Percentiles rank a stretch among this genome's conserved stretches.
Evolutionary conservation across 2,329 filamentous ascomycete genomes (phyloP).

Genomic region (Xylaria sp.): DNA sequence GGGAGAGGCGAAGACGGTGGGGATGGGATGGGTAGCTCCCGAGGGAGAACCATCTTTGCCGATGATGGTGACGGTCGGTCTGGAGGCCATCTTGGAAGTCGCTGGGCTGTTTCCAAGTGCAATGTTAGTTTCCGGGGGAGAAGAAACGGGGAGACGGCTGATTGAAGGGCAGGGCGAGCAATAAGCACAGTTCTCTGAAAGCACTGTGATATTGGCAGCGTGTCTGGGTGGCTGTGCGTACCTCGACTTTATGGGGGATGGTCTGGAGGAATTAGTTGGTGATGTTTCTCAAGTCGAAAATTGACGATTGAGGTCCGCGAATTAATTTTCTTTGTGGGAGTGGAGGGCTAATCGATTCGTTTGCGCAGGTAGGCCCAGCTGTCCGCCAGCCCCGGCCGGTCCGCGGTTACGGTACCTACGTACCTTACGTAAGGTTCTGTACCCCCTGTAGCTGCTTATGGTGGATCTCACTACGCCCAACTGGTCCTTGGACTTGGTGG

Average conservation of each 20-base stretch:
- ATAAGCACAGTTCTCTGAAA: slow-evolving; percentile 9
- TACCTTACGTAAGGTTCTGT: neutral
- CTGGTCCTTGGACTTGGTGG: no score
- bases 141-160: neutral
- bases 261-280: slow-evolving; percentile 40
- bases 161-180: slow-evolving; percentile 9
- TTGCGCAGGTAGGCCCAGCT: slow-evolving; percentile 21
- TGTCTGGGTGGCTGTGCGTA: slow-evolving; percentile 38
- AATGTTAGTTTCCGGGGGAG: slow-evolving; percentile 37
- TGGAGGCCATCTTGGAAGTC: slow-evolving; percentile 81
- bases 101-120: slow-evolving; percentile 40
- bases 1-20: slow-evolving; percentile 95
- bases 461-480: no score
- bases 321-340: slow-evolving; percentile 50
- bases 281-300: slow-evolving; percentile 37
- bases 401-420: neutral
- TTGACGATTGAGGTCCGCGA: slow-evolving; percentile 40
- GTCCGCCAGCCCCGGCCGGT: slow-evolving; percentile 3
- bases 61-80: slow-evolving; percentile 98
- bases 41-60: slow-evolving; percentile 93
- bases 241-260: slow-evolving; percentile 48
- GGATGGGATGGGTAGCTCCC: slow-evolving; percentile 89
- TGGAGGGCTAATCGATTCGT: slow-evolving; percentile 47
- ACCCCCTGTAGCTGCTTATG: no score
- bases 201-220: slow-evolving; percentile 3